A percentile compares a stretch with the other conserved stretches of the same genome.
Conservation (phyloP, 441 rosid genomes). For the Pelargonium citronellum region DNA sequence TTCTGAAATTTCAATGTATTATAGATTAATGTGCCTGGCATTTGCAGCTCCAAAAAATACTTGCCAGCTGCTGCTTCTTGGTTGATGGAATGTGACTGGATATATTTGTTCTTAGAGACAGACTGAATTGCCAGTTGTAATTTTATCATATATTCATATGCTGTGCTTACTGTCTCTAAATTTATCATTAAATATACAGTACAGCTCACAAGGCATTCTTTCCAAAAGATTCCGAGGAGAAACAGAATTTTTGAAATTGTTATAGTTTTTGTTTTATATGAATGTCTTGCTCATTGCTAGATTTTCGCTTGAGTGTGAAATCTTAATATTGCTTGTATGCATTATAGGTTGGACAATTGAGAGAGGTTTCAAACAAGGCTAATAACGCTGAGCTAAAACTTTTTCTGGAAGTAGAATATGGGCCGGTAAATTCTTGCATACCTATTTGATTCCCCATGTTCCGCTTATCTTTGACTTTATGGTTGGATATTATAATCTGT, state of each 20-base stretch:
- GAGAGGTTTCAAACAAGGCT: slow-evolving; percentile 61
- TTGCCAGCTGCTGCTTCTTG: neutral
- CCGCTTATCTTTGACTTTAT: slow-evolving; percentile 17
- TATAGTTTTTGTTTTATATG: neutral
- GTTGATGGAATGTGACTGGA: neutral
- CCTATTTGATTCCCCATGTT: neutral
- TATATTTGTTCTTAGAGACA: neutral
- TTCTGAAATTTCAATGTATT: neutral
- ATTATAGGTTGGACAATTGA: slow-evolving; percentile 59
- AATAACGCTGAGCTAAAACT: slow-evolving; percentile 63
- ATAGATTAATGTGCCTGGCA: neutral
- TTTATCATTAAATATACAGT: neutral
- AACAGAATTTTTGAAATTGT: neutral
- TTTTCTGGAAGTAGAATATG: slow-evolving; percentile 57
- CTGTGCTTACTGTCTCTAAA: neutral
- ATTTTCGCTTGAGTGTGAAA: neutral
- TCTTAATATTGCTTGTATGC: neutral
- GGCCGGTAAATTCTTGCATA: slow-evolving; percentile 33
- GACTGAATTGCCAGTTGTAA: neutral
- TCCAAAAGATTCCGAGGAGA: neutral
- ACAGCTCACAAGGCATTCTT: neutral
- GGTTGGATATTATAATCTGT: neutral
- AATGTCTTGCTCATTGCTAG: neutral
- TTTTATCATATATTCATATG: neutral
- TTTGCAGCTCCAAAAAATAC: neutral